Base-by-base conservation (phyloP, 306 rosid species). In the Vigna hirtella region DNA sequence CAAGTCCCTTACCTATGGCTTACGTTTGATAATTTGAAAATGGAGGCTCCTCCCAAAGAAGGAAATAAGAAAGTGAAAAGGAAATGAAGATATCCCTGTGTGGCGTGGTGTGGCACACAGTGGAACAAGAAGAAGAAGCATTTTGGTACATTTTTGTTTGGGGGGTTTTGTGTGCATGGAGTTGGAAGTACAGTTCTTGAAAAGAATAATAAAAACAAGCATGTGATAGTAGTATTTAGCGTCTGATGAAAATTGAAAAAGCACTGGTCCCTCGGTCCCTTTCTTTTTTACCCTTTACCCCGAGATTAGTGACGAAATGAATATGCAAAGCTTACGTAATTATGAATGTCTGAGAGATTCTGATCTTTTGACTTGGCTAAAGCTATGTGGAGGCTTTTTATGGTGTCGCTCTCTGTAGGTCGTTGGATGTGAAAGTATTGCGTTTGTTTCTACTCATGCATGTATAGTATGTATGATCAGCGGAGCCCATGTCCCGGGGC, bases 251-350 rank as follows among this genome's bases (percentile, higher is more conserved):
- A 42, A 9, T 9, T 42, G 47, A 42, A 42, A 42, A 42, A 42
- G 13, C 47, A 42, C 47, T 9, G 47, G 47, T 42, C 47, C 47
- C 47, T 9, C 3, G 2, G 13, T 42, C 47, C 18, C 70, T 81
- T 72, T 81, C 20, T n/a, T 64, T 66, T 66, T 71, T 65, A 11
- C 58, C 70, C 59, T 78, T 68, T 62, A 70, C 57, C 72, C 56
- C 26, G 1, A 17, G 8, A 49, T 18, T n/a, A 47, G 76, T 88
- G 88, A 88, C 87, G 85, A 74, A 73, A 88, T 70, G 72, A 87
- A 81, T 28, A 87, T 81, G 90, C 83, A 87, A 83, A 87, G 86
- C 83, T 87, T 85, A 76, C 89, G 89, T 86, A 78, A 78, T 75
- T 81, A 77, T 50, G 38, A 79, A 40, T 40, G 56, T 28, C 55